These are phyloP conservation scores for Talaromyces adpressus DNA, from an alignment of 495 filamentous ascomycete species.

Conservation along the genomic window DNA sequence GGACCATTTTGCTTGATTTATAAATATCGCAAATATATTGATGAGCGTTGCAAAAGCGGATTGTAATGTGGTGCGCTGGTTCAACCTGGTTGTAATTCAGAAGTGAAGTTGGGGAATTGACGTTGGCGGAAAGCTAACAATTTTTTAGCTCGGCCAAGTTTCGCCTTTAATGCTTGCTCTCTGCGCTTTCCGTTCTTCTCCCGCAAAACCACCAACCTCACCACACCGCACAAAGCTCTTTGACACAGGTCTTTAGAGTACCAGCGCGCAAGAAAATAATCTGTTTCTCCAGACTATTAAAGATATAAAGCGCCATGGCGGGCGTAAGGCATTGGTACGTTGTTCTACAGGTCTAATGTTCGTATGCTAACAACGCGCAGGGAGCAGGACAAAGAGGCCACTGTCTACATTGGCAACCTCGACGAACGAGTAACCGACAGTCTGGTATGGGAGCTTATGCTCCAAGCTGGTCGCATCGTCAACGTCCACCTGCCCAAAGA, in stretches of 20 bases:
- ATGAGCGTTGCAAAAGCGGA: neutral
- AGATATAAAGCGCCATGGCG: constrained; percentile 43
- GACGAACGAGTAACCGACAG: constrained; percentile 91
- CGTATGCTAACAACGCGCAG: constrained; percentile 36
- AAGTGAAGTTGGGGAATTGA: neutral
- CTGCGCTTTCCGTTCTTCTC: neutral
- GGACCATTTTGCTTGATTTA: constrained; percentile 51
- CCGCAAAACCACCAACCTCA: neutral
- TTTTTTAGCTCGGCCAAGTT: constrained; percentile 5
- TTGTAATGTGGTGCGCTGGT: neutral
- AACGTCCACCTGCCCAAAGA: constrained; percentile 98
- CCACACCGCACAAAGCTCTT: neutral
- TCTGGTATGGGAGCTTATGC: constrained; percentile 94
- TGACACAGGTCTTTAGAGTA: neutral
- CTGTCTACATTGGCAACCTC: constrained; percentile 96
- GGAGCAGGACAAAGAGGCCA: constrained; percentile 99
- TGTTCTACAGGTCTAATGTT: neutral
- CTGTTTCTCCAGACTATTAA: neutral
- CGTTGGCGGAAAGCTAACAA: constrained; percentile 5
- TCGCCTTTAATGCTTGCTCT: neutral
- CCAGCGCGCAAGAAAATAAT: neutral
- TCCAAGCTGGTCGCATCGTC: constrained; percentile 91
- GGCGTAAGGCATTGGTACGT: constrained; percentile 75
- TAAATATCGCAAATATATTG: neutral
- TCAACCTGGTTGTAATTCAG: neutral